Evolutionary conservation across 1,284 basidiomycete species (phyloP), one percentile per base, ranked within the genome.

Genomic region (Moesziomyces globuligerus): DNA sequence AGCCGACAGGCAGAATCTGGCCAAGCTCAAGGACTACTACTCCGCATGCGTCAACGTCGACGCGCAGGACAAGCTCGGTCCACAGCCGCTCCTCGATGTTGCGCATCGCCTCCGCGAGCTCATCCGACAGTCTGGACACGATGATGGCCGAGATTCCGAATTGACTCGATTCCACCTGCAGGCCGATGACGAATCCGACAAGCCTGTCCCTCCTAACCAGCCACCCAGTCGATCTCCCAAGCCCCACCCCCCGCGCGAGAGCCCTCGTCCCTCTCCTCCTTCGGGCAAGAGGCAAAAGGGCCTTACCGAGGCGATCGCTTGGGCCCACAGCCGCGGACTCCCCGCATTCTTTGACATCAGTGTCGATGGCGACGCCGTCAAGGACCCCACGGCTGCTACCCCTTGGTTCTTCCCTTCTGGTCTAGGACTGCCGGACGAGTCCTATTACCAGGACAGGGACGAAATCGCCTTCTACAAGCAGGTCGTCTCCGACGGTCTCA

Each of bases 361-460:
- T 25, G 87, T 95, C 59, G 93, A 96, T 56, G 94, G 95, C 38
- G 93, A 98, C 75, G 89, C 90, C 29, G 92, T 91, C 23, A 86
- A 88, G n/a, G 92, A 97, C 79, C 93, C 95, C 0, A 91, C 94
- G 73, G 84, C 87, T 42, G 93, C 95, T 87, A 88, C 89, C 0
- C 86, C 94, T 17, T 93, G 90, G 89, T 89, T 98, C 78, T 89
- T 87, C 70, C 94, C 98, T 79, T 88, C 90, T 7, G 87, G 85
- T 10, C 86, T 97, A 7, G 92, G 93, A 28, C 88, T 98, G 13
- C 94, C 94, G 1, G 89, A 93, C 39, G 93, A 94, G 89, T 92
- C 94, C 84, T 97, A 98, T 83, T 98, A 93, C 82, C 87, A 90
- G 45, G 94, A 98, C 64, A 85, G 89, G 52, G 85, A 86, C 0